Evolutionary conservation across 108 stramenopile genomes (phyloP), one percentile per base, ranked within the genome.

Genomic region (Nitzschia sp.): DNA sequence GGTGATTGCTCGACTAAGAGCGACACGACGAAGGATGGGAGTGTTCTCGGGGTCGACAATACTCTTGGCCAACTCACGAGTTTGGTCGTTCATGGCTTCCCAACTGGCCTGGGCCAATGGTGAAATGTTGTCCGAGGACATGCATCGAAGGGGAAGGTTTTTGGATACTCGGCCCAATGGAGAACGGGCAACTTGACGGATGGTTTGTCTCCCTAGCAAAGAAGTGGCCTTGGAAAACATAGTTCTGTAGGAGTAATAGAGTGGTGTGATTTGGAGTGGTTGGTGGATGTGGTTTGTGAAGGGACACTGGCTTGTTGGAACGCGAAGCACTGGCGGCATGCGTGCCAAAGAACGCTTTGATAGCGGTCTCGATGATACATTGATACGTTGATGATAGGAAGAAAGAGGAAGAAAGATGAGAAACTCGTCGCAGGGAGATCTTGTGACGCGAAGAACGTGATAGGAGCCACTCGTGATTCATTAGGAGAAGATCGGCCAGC

Each of bases 1-100:
- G 34, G 91, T 92, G 21, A 92, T 89, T 21, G 91, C 86, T 63
- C 83, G 76, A 9, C 88, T 76, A 11, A 89, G 76, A n/a, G 84
- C 81, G 20, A 85, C 72, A 51, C 90, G 70, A 70, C 60, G 78
- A 40, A 63, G 48, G 5, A 63, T 56, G 17, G 41, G 20, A 56
- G 12, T 19, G 7, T 54, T 63, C 9, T 51, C 46, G 19, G 24
- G 41, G 51, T 20, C 10, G 20, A 42, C 50, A 19, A 57, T 40
- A 60, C 10, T 46, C n/a, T 48, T 37, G 14, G 68, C 68, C 22
- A 75, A 53, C 38, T 61, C 37, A 42, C 48, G 43, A 3, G 73
- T 75, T 6, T 50, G 21, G 2, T 48, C 8, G 7, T 63, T 42
- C 73, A 75, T 75, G 48, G 60, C 39, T 20, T 54, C 67, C 73